Base-by-base conservation (phyloP, 2,329 filamentous ascomycete genomes). In the Paramyrothecium roridum region DNA sequence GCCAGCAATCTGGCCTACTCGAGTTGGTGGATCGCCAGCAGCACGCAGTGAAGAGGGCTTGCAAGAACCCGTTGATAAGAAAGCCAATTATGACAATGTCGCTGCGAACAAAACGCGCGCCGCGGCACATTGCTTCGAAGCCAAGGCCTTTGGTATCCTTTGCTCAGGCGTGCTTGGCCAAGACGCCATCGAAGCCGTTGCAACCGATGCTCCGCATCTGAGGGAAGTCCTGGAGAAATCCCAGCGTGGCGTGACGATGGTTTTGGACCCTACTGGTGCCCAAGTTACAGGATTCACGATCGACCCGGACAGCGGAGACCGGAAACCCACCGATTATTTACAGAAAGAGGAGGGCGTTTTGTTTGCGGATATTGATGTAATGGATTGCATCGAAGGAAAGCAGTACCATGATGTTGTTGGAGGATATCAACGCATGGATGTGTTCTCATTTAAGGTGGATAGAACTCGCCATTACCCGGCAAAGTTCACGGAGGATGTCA, bases 351-450 rank as follows among this genome's bases (percentile, higher is more conserved):
- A 83, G 57, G 80, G 71, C 0, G 75, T 84, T 8, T 49, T 81
- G 8, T 83, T 83, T 60, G 78, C 78, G 0, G 79, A 83, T 55
- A 55, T 84, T 56, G 68, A 82, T 60, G 56, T 83, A 4, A 69
- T 71, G 1, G 70, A 76, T 3, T 81, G 78, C 43, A 67, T 84
- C 0, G 81, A 84, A 58, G 77, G 77, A 0, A 84, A 84, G 59
- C 81, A 83, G 62, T 83, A 79, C 57, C 81, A 83, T 56, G 81
- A 84, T 64, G 73, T 82, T 2, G 78, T 79, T 1, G 81, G 80
- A 1, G 79, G 79, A 0, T 83, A 84, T 65, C 81, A 84, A 63
- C 67, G 81, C 2, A 63, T 80, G 3, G 80, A 84, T 62, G 69
- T 84, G 1, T 84, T 84, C 59, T 70, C 80, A 30, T 52, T 83